phyloP scores from a whole-genome alignment of 768 basidiomycete species.

The Boletus eberwhitei region DNA sequence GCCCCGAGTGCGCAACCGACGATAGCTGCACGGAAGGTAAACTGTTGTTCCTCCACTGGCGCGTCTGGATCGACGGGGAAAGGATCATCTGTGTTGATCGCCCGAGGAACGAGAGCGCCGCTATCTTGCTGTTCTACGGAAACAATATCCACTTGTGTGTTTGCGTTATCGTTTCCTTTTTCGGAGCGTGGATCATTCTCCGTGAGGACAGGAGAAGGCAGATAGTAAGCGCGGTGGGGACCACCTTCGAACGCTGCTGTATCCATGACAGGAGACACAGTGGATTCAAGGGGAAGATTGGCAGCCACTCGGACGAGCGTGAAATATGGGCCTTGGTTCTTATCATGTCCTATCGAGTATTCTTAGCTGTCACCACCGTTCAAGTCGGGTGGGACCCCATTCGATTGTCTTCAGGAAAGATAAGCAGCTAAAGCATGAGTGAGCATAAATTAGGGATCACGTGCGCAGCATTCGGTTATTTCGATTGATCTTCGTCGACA shows the following conservation, averaged over 20 bases:
- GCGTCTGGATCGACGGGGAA: background rate
- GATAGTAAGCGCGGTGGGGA: background rate
- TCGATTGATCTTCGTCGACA: background rate
- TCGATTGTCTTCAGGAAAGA: background rate
- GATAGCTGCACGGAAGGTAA: background rate
- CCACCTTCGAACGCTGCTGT: constrained; percentile 1
- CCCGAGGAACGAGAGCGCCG: background rate
- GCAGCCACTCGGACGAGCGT: background rate
- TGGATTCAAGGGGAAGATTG: background rate
- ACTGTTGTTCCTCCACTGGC: background rate
- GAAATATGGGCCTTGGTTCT: background rate
- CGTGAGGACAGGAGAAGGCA: background rate
- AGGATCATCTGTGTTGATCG: background rate
- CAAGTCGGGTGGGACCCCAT: background rate
- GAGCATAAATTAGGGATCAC: background rate
- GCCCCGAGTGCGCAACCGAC: background rate
- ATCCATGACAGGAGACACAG: background rate
- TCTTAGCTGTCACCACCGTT: background rate
- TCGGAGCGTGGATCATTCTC: background rate
- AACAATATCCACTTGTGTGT: background rate
- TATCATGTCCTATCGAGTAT: background rate
- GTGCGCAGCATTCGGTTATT: background rate
- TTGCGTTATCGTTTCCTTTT: constrained; percentile 3
- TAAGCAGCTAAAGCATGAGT: background rate
- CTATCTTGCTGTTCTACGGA: constrained; percentile 8